Base-by-base conservation (phyloP, 108 stramenopile species). In the Chaetoceros tenuissimus region DNA sequence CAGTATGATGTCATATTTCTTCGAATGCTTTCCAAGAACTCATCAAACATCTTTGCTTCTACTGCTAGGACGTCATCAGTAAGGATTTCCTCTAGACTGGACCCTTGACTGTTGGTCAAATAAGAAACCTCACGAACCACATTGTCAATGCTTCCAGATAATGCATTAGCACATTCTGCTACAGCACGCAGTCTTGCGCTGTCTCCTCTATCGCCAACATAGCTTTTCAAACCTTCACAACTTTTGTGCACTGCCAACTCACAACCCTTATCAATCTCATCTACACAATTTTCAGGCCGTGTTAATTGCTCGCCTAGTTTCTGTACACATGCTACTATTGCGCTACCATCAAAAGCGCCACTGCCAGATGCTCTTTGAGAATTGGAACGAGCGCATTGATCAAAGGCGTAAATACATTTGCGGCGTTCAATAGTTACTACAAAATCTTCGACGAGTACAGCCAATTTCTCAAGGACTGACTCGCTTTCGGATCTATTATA, bases 401-500 rank as follows among this genome's bases (percentile, higher is more conserved):
- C 90, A 67, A 92, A 92, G 2, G 90, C 82, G 59, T 84, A 88
- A 24, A 92, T 92, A 61, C 90, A 92, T 25, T 84, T 78, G 40
- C 90, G 82, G 19, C 74, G 67, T 55, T 92, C 90, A 46, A 88
- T 73, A 28, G 83, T 86, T 40, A 86, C 71, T 0, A 92, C 79
- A 50, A 84, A 79, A 34, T 81, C 78, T 18, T 84, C 83, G 24
- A 82, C 79, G 21, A 84, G 43, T 1, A 72, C 59, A 3, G 65
- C 62, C 51, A 80, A 87, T 18, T 68, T 67, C 23, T 87, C 86
- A 19, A 92, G 57, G 0, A 84, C 86, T 13, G 82, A 81, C 1
- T 68, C 17, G 8, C 5, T 40, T 5, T 40, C 34, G 13, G 34
- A 40, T 13, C 34, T 5, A 5, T 40, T 40, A 40, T 40, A 40